Base-by-base conservation (phyloP, 2,329 filamentous ascomycete species). In the Phaeophleospora eucalypticola region DNA sequence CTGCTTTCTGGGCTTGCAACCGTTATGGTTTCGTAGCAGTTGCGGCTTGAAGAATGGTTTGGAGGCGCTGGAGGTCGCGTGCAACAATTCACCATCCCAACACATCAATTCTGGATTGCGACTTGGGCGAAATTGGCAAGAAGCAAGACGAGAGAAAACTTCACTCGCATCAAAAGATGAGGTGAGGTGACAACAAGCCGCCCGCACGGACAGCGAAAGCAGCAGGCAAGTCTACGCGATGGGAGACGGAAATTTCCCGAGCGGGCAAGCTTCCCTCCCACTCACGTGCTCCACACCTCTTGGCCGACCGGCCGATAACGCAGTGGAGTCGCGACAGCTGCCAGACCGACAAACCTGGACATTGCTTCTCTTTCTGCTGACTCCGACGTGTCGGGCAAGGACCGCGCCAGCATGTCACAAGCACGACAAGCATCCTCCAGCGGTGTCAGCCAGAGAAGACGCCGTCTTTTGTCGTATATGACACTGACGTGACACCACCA, bases 131-230 rank as follows among this genome's bases (percentile, higher is more conserved):
- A n/a, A n/a, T n/a, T n/a, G n/a, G n/a, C n/a, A n/a, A n/a, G n/a
- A n/a, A n/a, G n/a, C n/a, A n/a, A n/a, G n/a, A n/a, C n/a, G n/a
- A n/a, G n/a, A 39, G 7, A 3, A 21, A 21, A 17, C 4, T 37
- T 39, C 37, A 39, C 37, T 24, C 37, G 10, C 18, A 10, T n/a
- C 4, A 7, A 24, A 39, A 39, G 37, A 21, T n/a, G 37, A 39
- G 37, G 37, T 39, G 37, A 39, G 14, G 37, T 39, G 19, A n/a
- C 10, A 14, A 24, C 37, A 39, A 39, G 37, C 37, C 18, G n/a
- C 24, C 19, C 37, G 37, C 17, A 21, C 37, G 37, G 37, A 7
- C 17, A 20, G 4, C 6, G 19, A 21, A 14, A 6, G 37, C 7
- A 4, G 4, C 18, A 20, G 20, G 19, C 4, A 20, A 21, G 20